These are phyloP conservation scores for Prototheca wickerhamii DNA, from an alignment of 163 green algal genomes.

Conservation along the genomic window DNA sequence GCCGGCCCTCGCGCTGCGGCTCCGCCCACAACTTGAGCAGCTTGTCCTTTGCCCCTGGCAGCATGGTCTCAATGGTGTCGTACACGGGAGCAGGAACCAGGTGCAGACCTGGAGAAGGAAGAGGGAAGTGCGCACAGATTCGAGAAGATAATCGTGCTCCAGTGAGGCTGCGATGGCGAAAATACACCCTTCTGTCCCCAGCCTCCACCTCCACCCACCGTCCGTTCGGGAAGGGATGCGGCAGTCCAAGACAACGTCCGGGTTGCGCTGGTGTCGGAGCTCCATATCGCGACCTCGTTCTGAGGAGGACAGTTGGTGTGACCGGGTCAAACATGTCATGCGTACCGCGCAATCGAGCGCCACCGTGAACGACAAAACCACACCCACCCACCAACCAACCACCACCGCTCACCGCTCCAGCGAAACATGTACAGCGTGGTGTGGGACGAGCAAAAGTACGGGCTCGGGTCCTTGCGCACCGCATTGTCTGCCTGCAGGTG, in stretches of 20 bases:
- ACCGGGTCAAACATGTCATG: not conserved
- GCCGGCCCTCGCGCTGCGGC: constrained; percentile 12
- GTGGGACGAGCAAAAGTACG: constrained; percentile 17
- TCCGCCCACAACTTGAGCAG: constrained; percentile 78
- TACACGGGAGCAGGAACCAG: constrained; percentile 57
- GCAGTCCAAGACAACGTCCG: constrained; percentile 82
- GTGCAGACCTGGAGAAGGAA: constrained; percentile 9
- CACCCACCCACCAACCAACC: not conserved
- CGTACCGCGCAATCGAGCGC: too few relatives aligned
- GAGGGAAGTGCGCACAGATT: not conserved
- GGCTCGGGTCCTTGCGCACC: constrained; percentile 31
- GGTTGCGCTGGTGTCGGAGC: constrained; percentile 82
- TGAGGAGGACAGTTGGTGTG: constrained; percentile 1
- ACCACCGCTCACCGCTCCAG: constrained; percentile 35
- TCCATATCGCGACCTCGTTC: constrained; percentile 70
- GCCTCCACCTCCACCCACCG: not conserved
- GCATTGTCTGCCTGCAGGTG: constrained; percentile 58
- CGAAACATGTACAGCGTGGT: constrained; percentile 86
- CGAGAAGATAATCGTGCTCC: not conserved
- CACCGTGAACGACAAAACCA: not conserved
- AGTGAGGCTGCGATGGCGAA: not conserved
- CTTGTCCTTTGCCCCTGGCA: constrained; percentile 54
- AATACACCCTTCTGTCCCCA: not conserved
- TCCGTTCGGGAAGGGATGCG: constrained; percentile 15
- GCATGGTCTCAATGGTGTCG: constrained; percentile 76